Conservation (phyloP, 371 early-diverging fungal species). For the Mucor ambiguus region DNA sequence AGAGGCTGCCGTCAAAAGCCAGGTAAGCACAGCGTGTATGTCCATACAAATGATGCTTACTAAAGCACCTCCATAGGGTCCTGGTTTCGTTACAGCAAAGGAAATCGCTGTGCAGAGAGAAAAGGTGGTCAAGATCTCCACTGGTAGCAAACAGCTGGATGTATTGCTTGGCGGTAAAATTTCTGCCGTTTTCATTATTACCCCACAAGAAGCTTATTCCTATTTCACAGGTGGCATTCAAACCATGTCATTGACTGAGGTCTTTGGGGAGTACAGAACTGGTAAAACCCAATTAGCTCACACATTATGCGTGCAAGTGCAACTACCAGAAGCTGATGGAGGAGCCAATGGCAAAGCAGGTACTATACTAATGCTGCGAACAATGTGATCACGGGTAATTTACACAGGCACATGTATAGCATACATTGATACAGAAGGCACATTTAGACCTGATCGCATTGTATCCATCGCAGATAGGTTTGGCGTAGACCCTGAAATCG, state of each 20-base stretch:
- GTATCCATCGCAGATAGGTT: conserved; percentile 77
- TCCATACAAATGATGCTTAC: background rate
- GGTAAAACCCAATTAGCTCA: conserved; percentile 85
- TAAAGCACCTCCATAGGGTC: conserved; percentile 17
- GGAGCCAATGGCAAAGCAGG: conserved; percentile 74
- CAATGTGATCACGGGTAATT: background rate
- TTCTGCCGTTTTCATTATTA: background rate
- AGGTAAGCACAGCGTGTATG: background rate
- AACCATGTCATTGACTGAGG: conserved; percentile 88
- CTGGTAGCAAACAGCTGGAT: conserved; percentile 92
- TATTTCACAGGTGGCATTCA: conserved; percentile 77
- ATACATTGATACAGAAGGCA: conserved; percentile 86
- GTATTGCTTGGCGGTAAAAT: conserved; percentile 76
- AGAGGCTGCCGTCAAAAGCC: conserved; percentile 65
- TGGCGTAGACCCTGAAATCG: conserved; percentile 65
- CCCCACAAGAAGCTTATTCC: conserved; percentile 10
- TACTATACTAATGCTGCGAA: conserved; percentile 7
- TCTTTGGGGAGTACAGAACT: conserved; percentile 80
- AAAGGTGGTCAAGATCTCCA: conserved; percentile 82
- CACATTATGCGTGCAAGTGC: conserved; percentile 79
- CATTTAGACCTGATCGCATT: conserved; percentile 81
- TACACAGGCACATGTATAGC: conserved; percentile 41
- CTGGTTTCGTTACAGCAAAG: conserved; percentile 84
- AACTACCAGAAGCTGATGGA: conserved; percentile 63
- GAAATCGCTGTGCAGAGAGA: conserved; percentile 79